Evolutionary conservation across 2,329 filamentous ascomycete genomes (phyloP).

Genomic region (Diaporthe ampelina): DNA sequence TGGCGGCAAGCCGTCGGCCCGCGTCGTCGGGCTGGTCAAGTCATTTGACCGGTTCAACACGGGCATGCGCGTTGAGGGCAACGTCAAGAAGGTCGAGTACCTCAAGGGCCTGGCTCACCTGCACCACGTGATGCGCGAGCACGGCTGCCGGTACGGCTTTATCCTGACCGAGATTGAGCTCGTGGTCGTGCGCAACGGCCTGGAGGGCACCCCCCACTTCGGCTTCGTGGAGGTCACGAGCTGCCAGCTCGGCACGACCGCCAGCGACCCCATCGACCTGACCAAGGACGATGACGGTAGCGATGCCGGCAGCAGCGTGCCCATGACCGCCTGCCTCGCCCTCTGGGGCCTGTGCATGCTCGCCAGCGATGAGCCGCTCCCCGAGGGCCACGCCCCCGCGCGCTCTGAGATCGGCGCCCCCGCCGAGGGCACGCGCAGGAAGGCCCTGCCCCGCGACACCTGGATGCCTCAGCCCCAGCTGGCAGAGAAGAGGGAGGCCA

Average conservation of each 20-base stretch:
- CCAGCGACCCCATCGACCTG: conserved; percentile 40
- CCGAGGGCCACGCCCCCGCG: conserved; percentile 70
- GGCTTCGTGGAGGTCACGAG: conserved; percentile 85
- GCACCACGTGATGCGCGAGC: conserved; percentile 93
- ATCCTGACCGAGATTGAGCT: conserved; percentile 97
- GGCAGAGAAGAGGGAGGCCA: conserved; percentile 82
- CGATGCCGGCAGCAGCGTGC: conserved; percentile 50
- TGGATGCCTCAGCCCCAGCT: conserved; percentile 84
- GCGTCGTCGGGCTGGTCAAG: conserved; percentile 79
- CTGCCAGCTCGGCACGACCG: conserved; percentile 65
- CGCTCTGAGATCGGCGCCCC: conserved; percentile 81
- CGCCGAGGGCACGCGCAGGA: conserved; percentile 78
- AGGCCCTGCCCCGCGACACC: conserved; percentile 76
- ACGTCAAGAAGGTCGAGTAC: conserved; percentile 89
- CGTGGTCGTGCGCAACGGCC: conserved; percentile 87
- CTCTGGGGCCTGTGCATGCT: conserved; percentile 80
- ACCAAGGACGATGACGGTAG: conserved; percentile 45
- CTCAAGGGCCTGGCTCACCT: conserved; percentile 87
- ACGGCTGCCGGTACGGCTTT: conserved; percentile 93
- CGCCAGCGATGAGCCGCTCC: conserved; percentile 51
- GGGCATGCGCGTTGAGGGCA: conserved; percentile 88
- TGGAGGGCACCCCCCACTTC: conserved; percentile 80
- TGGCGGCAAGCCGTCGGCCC: conserved; percentile 61
- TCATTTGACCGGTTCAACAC: conserved; percentile 96
- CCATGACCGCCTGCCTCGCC: conserved; percentile 79